Base-by-base conservation (phyloP, 2,329 filamentous ascomycete species). In the Verticillium klebahnii region DNA sequence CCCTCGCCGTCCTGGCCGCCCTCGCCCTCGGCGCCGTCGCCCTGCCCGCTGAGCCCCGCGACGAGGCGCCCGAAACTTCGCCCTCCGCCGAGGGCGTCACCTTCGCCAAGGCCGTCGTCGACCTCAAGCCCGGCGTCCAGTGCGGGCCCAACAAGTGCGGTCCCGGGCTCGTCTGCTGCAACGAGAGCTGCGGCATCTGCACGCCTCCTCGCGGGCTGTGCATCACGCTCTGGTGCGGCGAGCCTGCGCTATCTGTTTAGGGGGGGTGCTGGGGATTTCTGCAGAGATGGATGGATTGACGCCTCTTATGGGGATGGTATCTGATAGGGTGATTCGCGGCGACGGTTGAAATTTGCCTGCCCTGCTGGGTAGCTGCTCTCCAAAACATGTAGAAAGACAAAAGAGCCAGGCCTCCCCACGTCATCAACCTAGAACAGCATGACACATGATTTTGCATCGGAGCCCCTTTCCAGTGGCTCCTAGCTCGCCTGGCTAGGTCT, bases 181-280 rank as follows among this genome's bases (percentile, higher is more conserved):
- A 70, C 50, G 14, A 57, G 23, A 66, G 65, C 59, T 70, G 68
- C 34, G 66, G 67, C 1, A 65, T 68, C 40, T 70, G 68, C 63
- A 64, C 63, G 1, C 56, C 63, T 2, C 63, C 65, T 1, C 62
- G 56, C 2, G 66, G 61, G 2, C 39, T 39, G 12, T 70, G 67
- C 56, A 69, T 65, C 5, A 55, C 60, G 56, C 63, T 68, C 34
- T 61, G 62, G 36, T 70, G 54, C 23, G 54, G 54, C 1, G 45
- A 50, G 45, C 45, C 45, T 23, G 19, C n/a, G 11, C 45, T 50
- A 3, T 50, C 45, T 12, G 19, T 50, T 50, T 50, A 23, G 23
- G 45, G 39, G 39, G 9, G 8, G 7, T 29, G 4, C 29, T 6
- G 29, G 29, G 5, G 5, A 4, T 6, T 5, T 29, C 5, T 6